Evolutionary conservation across 768 basidiomycete species (phyloP), one percentile per base, ranked within the genome.

Genomic region (Tulasnella sp.): DNA sequence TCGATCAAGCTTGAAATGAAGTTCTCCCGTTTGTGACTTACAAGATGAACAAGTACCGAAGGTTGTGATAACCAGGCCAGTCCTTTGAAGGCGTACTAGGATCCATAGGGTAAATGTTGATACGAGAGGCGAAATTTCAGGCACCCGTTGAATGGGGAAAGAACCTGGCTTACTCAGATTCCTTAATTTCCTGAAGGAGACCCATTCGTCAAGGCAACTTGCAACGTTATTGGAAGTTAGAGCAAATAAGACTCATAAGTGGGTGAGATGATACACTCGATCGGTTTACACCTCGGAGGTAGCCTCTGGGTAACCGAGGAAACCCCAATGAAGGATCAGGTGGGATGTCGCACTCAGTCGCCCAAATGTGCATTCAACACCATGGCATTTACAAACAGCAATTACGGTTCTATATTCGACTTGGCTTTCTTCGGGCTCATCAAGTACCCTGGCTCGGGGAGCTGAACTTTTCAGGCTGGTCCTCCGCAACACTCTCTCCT

Each of bases 31-130:
- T 44, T 16, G 44, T 1, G 34, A 84, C 89, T 10, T 82, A 91
- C 91, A 91, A 91, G 44, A 91, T 86, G 36, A 91, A 82, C 9
- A 92, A 83, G 80, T 87, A 84, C 46, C 85, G 84, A 71, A 91
- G 84, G 1, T 82, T 81, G 36, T 82, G 73, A 77, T 88, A 88
- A 6, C 89, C 89, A 52, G 83, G 86, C 89, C 90, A 91, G 58
- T 40, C 44, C 19, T 44, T 40, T 21, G 75, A 27, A 31, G 36
- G 8, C 14, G 24, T 76, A 21, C 46, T 48, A 3, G 75, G 42
- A 76, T 76, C 56, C 75, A 76, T 76, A 8, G 73, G 9, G 39
- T 40, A 40, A 10, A 27, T 1, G 72, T 40, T 31, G 38, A 40
- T 39, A n/a, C 18, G 73, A 19, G 31, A 36, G 71, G 27, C 14